Percentiles rank a stretch among this genome's conserved stretches.
Evolutionary conservation across 805 yeast species (phyloP).

Genomic region (Blastobotrys peoriensis): DNA sequence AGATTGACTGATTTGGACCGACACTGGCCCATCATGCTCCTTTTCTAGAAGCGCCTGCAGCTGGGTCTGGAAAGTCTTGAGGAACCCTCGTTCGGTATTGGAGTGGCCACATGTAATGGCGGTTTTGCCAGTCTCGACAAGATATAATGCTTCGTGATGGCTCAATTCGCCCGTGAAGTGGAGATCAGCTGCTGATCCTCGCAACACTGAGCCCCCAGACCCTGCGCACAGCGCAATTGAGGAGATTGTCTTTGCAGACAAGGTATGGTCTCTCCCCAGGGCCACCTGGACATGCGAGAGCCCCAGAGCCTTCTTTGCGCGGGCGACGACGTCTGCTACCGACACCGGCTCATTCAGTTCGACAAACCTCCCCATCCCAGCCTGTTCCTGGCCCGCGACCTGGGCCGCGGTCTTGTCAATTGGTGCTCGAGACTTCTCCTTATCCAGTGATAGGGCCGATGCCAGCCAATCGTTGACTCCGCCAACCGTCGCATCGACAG

Average conservation of each 20-base stretch:
- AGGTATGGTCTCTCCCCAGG: conserved; percentile 26
- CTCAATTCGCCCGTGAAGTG: conserved; percentile 89
- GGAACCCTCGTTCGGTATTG: conserved; percentile 86
- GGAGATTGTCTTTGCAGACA: conserved; percentile 22
- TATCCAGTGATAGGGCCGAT: conserved; percentile 44
- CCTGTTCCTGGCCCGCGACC: conserved; percentile 33
- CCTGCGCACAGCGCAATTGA: conserved; percentile 92
- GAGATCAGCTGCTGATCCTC: conserved; percentile 53
- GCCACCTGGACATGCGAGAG: conserved; percentile 63
- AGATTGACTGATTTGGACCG: conserved; percentile 43
- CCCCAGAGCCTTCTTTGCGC: conserved; percentile 48
- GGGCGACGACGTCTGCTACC: conserved; percentile 40
- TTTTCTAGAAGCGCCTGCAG: conserved; percentile 38
- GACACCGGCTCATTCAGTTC: conserved; percentile 39
- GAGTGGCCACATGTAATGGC: conserved; percentile 83
- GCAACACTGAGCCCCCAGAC: conserved; percentile 76
- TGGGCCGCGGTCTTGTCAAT: conserved; percentile 40
- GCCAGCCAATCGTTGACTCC: conserved; percentile 95
- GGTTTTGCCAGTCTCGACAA: conserved; percentile 63
- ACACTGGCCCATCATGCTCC: conserved; percentile 31
- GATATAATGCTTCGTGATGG: conserved; percentile 80
- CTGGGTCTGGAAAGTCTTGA: conserved; percentile 46
- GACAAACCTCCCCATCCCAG: conserved; percentile 81
- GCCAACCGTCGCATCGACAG: conserved; percentile 85
- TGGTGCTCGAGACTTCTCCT: conserved; percentile 29